A percentile compares a stretch with the other conserved stretches of the same genome.
phyloP scores from a whole-genome alignment of 257 asterid genomes.

The Haberlea rhodopensis region DNA sequence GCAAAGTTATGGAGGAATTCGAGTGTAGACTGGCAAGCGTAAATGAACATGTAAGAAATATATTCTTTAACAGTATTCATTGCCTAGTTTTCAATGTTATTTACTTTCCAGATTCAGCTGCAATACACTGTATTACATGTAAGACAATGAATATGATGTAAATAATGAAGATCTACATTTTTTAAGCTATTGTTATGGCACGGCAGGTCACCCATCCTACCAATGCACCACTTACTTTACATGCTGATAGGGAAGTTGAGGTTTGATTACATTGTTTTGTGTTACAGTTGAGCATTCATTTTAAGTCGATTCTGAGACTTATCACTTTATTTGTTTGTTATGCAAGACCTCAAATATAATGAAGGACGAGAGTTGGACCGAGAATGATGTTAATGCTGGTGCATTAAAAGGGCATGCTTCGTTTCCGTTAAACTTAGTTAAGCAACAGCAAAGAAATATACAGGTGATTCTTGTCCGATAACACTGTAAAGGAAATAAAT shows the following conservation, averaged over 20 bases:
- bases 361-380: conserved; percentile 25
- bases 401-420: conserved; percentile 22
- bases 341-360: conserved; percentile 30
- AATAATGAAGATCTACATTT: too few species aligned
- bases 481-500: conserved; percentile 5
- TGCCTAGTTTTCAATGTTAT: not conserved
- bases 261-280: conserved; percentile 29
- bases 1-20: conserved; percentile 71
- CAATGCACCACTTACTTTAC: conserved; percentile 19
- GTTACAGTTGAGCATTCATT: conserved; percentile 13
- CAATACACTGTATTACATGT: not conserved
- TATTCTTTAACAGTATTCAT: not conserved
- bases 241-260: conserved; percentile 30
- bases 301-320: conserved; percentile 11
- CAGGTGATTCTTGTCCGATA: conserved; percentile 42
- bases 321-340: conserved; percentile 26
- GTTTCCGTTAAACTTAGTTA: conserved; percentile 37
- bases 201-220: conserved; percentile 27
- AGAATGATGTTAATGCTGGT: conserved; percentile 26
- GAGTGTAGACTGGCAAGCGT: conserved; percentile 49
- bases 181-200: conserved; percentile 17
- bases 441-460: conserved; percentile 58
- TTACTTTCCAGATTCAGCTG: conserved; percentile 1
- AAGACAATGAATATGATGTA: too few species aligned
- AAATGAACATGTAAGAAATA: conserved; percentile 48